Evolutionary conservation across 73 alveolate species (phyloP).

Genomic region (Tetrahymena thermophila): DNA sequence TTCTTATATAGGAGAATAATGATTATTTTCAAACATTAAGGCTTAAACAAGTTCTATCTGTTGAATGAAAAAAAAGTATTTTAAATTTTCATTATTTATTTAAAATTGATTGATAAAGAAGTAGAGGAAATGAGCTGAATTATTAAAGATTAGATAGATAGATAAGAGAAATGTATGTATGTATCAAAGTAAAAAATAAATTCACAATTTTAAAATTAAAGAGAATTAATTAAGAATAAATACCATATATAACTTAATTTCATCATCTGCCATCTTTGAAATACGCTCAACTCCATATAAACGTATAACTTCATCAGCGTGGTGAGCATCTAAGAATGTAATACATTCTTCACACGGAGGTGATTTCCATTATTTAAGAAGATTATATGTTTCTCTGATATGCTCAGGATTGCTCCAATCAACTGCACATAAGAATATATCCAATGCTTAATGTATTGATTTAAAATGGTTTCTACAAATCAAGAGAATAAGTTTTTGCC

Average conservation of each 20-base stretch:
- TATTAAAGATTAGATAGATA: no score
- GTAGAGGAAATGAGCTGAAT: no score
- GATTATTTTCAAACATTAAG: slow-evolving; percentile 85
- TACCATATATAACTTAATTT: slow-evolving; percentile 74
- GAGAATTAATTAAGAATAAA: not conserved
- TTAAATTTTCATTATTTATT: no score
- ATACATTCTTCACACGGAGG: slow-evolving; percentile 79
- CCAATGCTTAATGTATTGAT: slow-evolving; percentile 34
- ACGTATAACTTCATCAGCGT: slow-evolving; percentile 74
- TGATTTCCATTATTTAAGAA: slow-evolving; percentile 65
- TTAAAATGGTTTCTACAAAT: slow-evolving; percentile 52
- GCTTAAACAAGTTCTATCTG: slow-evolving; percentile 78
- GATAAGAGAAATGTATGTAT: no score
- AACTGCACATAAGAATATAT: slow-evolving; percentile 43
- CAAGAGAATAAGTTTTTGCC: slow-evolving; percentile 24
- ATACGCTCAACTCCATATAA: slow-evolving; percentile 65
- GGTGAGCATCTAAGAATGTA: slow-evolving; percentile 65
- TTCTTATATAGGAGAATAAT: slow-evolving; percentile 89
- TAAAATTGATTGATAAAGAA: no score
- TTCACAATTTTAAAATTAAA: no score
- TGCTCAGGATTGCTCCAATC: slow-evolving; percentile 53
- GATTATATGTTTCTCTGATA: slow-evolving; percentile 39
- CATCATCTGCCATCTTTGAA: slow-evolving; percentile 69
- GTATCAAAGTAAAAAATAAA: no score
- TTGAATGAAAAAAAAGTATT: not conserved